A percentile compares a stretch with the other conserved stretches of the same genome.
Conservation (phyloP, 345 rosid species). For the Ceriops decandra region DNA sequence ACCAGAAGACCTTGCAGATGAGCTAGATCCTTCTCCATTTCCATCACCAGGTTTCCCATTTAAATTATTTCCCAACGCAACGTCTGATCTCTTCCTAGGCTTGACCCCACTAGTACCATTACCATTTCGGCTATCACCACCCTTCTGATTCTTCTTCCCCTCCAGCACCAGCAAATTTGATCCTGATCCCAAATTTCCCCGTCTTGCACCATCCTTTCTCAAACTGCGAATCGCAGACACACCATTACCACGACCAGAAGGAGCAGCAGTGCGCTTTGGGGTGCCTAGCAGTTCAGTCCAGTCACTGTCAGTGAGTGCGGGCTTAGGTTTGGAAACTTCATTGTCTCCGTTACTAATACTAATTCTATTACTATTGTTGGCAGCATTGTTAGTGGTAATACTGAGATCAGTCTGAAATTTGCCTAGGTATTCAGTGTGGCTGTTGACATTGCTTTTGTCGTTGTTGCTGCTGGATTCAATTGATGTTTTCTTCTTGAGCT, state of each 20-base stretch:
- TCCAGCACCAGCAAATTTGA: constrained; percentile 34
- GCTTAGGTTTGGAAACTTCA: constrained; percentile 36
- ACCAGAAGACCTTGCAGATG: constrained; percentile 46
- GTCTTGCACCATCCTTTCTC: constrained; percentile 49
- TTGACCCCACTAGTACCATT: constrained; percentile 26
- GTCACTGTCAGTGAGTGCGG: constrained; percentile 67
- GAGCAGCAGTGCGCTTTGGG: constrained; percentile 34
- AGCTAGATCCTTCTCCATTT: constrained; percentile 49
- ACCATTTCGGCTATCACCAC: constrained; percentile 18
- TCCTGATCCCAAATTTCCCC: constrained; percentile 39
- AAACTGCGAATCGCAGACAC: constrained; percentile 37
- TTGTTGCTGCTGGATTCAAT: constrained; percentile 8
- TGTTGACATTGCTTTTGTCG: constrained; percentile 27
- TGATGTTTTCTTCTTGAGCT: constrained; percentile 55
- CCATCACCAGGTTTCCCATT: constrained; percentile 54
- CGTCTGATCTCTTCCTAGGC: constrained; percentile 27
- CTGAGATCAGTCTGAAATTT: constrained; percentile 46
- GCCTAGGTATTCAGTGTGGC: constrained; percentile 38
- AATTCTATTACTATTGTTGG: not conserved
- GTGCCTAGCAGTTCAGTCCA: constrained; percentile 79
- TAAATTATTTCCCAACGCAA: constrained; percentile 22
- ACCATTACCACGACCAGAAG: constrained; percentile 36
- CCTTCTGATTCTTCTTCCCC: constrained; percentile 38
- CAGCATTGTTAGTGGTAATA: constrained; percentile 16
- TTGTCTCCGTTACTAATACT: constrained; percentile 26